These are phyloP conservation scores for Ceratobasidium sp. DNA, from an alignment of 1,284 basidiomycete species.

Conservation along the genomic window DNA sequence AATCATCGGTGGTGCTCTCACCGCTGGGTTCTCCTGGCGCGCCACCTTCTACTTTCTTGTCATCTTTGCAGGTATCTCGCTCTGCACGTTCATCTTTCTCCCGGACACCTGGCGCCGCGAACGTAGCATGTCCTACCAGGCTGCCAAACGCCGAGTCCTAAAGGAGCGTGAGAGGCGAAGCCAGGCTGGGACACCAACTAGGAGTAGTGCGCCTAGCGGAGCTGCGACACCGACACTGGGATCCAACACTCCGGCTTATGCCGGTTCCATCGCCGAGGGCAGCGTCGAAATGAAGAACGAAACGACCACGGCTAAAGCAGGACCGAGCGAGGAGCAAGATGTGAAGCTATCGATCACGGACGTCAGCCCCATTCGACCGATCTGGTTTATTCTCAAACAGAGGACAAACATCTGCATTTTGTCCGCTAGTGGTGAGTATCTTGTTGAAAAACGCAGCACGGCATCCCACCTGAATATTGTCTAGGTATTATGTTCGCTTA, in stretches of 20 bases:
- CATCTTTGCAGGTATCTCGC: constrained; percentile 69
- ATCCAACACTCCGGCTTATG: constrained; percentile 48
- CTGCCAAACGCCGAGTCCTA: constrained; percentile 57
- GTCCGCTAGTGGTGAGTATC: constrained; percentile 71
- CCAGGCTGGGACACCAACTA: constrained; percentile 14
- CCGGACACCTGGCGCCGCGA: constrained; percentile 86
- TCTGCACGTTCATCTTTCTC: constrained; percentile 74
- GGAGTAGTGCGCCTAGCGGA: constrained; percentile 28
- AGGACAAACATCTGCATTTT: constrained; percentile 77
- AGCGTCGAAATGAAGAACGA: constrained; percentile 20
- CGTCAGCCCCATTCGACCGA: constrained; percentile 77
- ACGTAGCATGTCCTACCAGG: constrained; percentile 81
- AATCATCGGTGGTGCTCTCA: constrained; percentile 75
- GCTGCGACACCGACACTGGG: constrained; percentile 36
- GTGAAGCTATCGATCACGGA: constrained; percentile 74
- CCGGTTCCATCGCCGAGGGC: constrained; percentile 48
- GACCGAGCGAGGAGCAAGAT: constrained; percentile 50
- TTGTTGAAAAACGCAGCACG: not conserved
- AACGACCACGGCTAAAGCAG: not conserved
- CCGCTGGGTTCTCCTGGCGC: constrained; percentile 79
- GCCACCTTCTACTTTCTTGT: constrained; percentile 85
- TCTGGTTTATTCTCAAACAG: constrained; percentile 68
- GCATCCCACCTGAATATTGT: not conserved
- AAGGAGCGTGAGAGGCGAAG: constrained; percentile 48
- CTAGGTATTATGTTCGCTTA: constrained; percentile 77